Conservation (phyloP, 2,329 filamentous ascomycete genomes). For the Ophiocordyceps robertsii region DNA sequence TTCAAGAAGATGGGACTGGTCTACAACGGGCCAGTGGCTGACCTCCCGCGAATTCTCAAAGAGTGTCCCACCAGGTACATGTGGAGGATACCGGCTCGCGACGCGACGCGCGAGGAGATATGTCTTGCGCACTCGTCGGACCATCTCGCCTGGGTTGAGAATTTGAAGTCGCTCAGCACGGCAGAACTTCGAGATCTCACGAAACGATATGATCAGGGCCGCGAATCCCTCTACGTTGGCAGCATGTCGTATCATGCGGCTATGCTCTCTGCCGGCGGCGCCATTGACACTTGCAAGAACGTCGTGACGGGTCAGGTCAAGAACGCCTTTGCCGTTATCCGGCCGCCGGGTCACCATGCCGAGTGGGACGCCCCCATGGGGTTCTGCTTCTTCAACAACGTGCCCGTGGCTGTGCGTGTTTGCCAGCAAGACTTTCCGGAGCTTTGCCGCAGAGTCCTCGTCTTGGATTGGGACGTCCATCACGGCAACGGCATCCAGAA, state of each 20-base stretch:
- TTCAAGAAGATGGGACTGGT: constrained; percentile 74
- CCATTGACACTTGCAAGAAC: constrained; percentile 91
- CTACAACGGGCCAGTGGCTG: constrained; percentile 42
- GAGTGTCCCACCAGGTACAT: constrained; percentile 46
- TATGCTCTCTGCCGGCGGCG: constrained; percentile 74
- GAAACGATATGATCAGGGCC: constrained; percentile 42
- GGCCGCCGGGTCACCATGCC: constrained; percentile 90
- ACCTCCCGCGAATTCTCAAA: constrained; percentile 37
- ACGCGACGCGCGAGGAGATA: constrained; percentile 70
- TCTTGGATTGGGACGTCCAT: constrained; percentile 81
- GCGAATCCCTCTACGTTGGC: constrained; percentile 74
- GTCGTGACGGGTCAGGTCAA: constrained; percentile 74
- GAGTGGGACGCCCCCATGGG: constrained; percentile 79
- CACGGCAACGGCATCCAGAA: constrained; percentile 90
- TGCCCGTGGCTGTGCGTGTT: constrained; percentile 78
- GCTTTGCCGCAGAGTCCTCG: constrained; percentile 73
- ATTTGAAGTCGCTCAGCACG: constrained; percentile 37
- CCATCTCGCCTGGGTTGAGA: constrained; percentile 68
- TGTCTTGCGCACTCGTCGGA: constrained; percentile 62
- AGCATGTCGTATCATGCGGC: constrained; percentile 70
- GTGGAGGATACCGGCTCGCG: constrained; percentile 66
- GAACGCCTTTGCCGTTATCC: constrained; percentile 90
- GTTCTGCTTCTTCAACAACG: constrained; percentile 97
- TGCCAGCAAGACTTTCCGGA: constrained; percentile 75
- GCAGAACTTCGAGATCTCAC: constrained; percentile 58